phyloP scores from a whole-genome alignment of 345 rosid species.

The Streptanthus diversifolius region DNA sequence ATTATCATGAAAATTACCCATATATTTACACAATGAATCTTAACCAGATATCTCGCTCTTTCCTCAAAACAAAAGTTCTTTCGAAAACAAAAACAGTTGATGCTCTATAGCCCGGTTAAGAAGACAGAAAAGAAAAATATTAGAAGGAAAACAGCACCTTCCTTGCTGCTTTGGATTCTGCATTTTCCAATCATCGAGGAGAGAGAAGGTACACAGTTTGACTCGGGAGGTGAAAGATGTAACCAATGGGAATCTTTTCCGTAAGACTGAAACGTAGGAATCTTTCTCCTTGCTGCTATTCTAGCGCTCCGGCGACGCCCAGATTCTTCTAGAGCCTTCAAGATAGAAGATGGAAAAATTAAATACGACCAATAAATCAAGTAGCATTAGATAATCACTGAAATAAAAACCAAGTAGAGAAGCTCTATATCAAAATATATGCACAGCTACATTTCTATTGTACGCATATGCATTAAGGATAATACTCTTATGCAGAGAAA shows the following conservation, averaged over 20 bases:
- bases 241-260: conserved; percentile 47
- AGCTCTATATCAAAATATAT: background rate
- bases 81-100: conserved; percentile 5
- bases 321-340: conserved; percentile 58
- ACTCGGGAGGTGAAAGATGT: conserved; percentile 32
- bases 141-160: conserved; percentile 48
- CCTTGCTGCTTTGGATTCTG: conserved; percentile 65
- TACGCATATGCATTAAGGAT: background rate
- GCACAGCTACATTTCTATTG: background rate
- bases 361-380: conserved; percentile 20
- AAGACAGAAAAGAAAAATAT: background rate
- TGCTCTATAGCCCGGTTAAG: background rate
- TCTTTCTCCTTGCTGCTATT: conserved; percentile 57
- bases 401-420: background rate
- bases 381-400: background rate
- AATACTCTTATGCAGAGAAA: background rate
- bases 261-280: conserved; percentile 36
- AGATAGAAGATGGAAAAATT: conserved; percentile 14
- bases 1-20: background rate
- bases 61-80: background rate
- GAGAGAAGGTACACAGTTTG: conserved; percentile 51
- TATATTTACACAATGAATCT: background rate
- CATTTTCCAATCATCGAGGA: conserved; percentile 60
- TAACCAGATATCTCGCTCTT: background rate
- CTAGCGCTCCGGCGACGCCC: conserved; percentile 76